These are phyloP conservation scores for Carpinus viminea DNA, from an alignment of 306 rosid genomes.

Conservation along the genomic window DNA sequence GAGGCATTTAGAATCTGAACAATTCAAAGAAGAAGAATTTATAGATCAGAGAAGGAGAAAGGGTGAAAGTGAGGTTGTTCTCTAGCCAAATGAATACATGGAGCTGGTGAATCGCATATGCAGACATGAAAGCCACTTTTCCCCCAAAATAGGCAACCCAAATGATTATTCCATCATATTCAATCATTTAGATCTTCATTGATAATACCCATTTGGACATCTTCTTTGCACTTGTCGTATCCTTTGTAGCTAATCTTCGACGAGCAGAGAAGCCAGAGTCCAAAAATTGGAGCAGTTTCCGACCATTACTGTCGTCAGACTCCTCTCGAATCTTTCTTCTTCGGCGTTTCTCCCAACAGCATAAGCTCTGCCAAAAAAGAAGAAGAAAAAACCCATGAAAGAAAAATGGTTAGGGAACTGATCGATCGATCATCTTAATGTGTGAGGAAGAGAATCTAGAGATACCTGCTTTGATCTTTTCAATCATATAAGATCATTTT, in stretches of 20 bases:
- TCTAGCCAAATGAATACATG: conserved; percentile 90
- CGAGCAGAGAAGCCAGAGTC: conserved; percentile 27
- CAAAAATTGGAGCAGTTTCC: conserved; percentile 32
- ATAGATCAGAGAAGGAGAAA: no score
- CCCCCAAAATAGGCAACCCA: conserved; percentile 35
- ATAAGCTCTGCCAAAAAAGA: conserved; percentile 41
- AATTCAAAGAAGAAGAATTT: neutral
- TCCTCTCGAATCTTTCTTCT: no score
- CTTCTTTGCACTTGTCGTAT: conserved; percentile 20
- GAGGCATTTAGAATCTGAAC: neutral
- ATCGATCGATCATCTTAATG: no score
- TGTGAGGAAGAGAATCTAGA: neutral
- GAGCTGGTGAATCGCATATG: conserved; percentile 91
- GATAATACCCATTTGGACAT: neutral
- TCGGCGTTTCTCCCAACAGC: conserved; percentile 42
- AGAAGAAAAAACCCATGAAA: neutral
- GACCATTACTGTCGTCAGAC: neutral
- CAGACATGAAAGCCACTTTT: conserved; percentile 70
- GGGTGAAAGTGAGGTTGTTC: conserved; percentile 15
- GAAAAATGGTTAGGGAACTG: conserved; percentile 3
- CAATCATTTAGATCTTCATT: no score
- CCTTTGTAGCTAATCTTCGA: conserved; percentile 41
- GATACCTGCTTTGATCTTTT: conserved; percentile 52
- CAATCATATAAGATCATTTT: conserved; percentile 52
- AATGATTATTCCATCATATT: no score